A percentile compares a stretch with the other conserved stretches of the same genome.
These are phyloP conservation scores for Coemansia umbellata DNA, from an alignment of 192 early-diverging fungal genomes.

Conservation along the genomic window DNA sequence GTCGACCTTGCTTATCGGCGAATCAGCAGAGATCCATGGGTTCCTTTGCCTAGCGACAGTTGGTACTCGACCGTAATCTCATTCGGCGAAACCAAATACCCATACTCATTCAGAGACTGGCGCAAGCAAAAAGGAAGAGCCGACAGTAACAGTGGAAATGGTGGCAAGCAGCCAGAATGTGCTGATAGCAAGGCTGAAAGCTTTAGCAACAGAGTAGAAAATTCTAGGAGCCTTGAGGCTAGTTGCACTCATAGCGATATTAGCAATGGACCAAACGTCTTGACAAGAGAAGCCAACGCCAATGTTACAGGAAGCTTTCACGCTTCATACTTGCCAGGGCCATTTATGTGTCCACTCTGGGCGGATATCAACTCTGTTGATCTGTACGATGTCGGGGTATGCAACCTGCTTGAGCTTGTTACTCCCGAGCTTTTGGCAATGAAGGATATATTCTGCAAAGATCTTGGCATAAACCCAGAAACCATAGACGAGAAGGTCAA, in stretches of 20 bases:
- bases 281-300: slow-evolving; percentile 20
- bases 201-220: neutral
- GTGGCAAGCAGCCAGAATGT: slow-evolving; percentile 1
- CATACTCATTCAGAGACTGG: slow-evolving; percentile 42
- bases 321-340: slow-evolving; percentile 35
- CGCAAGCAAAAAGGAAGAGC: slow-evolving; percentile 6
- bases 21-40: slow-evolving; percentile 46
- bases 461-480: slow-evolving; percentile 31
- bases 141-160: neutral
- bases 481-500: slow-evolving; percentile 35
- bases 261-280: slow-evolving; percentile 15
- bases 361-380: slow-evolving; percentile 47
- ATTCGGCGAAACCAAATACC: slow-evolving; percentile 13
- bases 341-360: slow-evolving; percentile 49
- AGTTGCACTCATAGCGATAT: slow-evolving; percentile 25
- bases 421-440: slow-evolving; percentile 45
- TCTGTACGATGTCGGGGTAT: slow-evolving; percentile 42
- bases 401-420: slow-evolving; percentile 42
- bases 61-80: slow-evolving; percentile 13
- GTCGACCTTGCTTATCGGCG: slow-evolving; percentile 47
- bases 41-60: slow-evolving; percentile 24
- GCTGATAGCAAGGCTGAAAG: neutral
- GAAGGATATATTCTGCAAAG: slow-evolving; percentile 49
- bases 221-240: neutral
- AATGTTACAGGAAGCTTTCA: slow-evolving; percentile 45